These are phyloP conservation scores for Protomyces lactucae-debilis DNA, from an alignment of 1,139 yeast genomes.

Conservation along the genomic window DNA sequence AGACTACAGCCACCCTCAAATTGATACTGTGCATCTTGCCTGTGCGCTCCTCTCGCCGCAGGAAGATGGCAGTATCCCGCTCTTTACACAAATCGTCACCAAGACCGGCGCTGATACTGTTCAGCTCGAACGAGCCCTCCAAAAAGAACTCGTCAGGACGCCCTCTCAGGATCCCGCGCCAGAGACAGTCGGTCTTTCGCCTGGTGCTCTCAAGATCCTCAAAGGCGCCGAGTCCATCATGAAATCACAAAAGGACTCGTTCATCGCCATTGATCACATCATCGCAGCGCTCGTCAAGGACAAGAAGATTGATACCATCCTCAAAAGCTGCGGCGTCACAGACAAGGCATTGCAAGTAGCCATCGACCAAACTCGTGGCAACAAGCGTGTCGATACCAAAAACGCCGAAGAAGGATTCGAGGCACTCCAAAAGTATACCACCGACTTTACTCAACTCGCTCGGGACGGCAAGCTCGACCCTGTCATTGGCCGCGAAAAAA, in stretches of 20 bases:
- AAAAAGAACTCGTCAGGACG: conserved; percentile 70
- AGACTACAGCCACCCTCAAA: conserved; percentile 76
- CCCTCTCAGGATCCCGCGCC: conserved; percentile 91
- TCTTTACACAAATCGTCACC: conserved; percentile 77
- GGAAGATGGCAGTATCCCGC: conserved; percentile 63
- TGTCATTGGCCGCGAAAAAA: conserved; percentile 98
- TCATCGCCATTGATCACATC: conserved; percentile 90
- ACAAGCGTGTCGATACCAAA: conserved; percentile 85
- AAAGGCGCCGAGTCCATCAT: conserved; percentile 68
- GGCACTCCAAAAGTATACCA: conserved; percentile 81
- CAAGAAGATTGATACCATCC: conserved; percentile 59
- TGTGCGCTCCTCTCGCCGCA: conserved; percentile 86
- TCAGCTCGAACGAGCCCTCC: conserved; percentile 69
- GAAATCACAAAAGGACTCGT: conserved; percentile 82
- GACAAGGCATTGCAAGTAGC: conserved; percentile 71
- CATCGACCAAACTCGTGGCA: conserved; percentile 81
- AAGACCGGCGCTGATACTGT: conserved; percentile 88
- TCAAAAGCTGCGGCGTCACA: conserved; percentile 68
- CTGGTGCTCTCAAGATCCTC: conserved; percentile 65
- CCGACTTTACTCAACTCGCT: conserved; percentile 88
- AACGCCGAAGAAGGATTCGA: conserved; percentile 86
- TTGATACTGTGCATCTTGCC: conserved; percentile 77
- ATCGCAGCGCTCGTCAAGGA: conserved; percentile 81
- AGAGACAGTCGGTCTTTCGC: conserved; percentile 61
- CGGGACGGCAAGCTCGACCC: conserved; percentile 94